Evolutionary conservation across 73 alveolate genomes (phyloP), one percentile per base, ranked within the genome.

Genomic region (Symbiodinium pilosum): DNA sequence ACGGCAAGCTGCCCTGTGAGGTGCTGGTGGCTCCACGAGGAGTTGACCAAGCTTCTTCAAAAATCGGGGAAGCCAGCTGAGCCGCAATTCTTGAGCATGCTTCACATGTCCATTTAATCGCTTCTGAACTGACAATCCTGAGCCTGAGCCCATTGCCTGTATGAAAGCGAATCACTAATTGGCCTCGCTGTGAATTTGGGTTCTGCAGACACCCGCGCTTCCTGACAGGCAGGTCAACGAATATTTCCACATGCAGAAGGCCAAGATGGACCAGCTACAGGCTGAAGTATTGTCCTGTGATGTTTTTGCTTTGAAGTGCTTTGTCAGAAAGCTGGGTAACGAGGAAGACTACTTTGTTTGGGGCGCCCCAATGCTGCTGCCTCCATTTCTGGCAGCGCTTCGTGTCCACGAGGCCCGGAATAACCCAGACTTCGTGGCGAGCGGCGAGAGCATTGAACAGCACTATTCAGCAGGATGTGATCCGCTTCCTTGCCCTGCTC

Each of bases 401-500:
- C 81, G 81, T 26, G 30, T 64, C 81, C 81, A 64, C 38, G 81
- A 64, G 81, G 81, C 12, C 77, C 71, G n/a, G n/a, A 47, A 6
- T 14, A 6, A 47, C 59, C 59, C 59, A 9, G 59, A 47, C 59
- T 47, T 6, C 6, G 59, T 47, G 59, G 21, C 21, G 14, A 14
- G 14, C 14, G 59, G 14, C 14, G 59, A 9, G 59, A 47, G 59
- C 21, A 47, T 47, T n/a, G n/a, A n/a, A n/a, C n/a, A n/a, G n/a
- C n/a, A n/a, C n/a, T n/a, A n/a, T n/a, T n/a, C n/a, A n/a, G 39
- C 38, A 64, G 81, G 81, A 64, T 4, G 81, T 64, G 41, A 64
- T 34, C 81, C 81, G 81, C 81, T 64, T 64, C 81, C 81, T 64
- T 34, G 81, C 81, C 81, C 34, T 64, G 39, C 81, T 64, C 81